Percentiles rank a stretch among this genome's conserved stretches.
Conservation (phyloP, 202 grass and related monocot genomes). For the Sporobolus alterniflorus region DNA sequence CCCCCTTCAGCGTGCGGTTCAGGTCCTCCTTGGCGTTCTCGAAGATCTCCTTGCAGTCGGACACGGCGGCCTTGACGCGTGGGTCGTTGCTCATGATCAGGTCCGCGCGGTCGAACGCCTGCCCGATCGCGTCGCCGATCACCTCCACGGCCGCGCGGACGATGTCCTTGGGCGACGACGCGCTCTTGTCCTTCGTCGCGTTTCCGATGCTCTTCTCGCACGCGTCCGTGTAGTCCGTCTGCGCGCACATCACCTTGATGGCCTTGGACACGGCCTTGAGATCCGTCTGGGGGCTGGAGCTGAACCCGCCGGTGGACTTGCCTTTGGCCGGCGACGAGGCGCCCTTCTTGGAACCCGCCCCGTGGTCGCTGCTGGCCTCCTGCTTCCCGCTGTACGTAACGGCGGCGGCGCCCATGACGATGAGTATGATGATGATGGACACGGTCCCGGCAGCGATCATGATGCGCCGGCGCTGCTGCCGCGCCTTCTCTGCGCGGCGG, state of each 20-base stretch:
- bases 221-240: slow-evolving; percentile 60
- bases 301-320: slow-evolving; percentile 11
- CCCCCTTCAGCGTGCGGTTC: slow-evolving; percentile 41
- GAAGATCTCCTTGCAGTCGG: slow-evolving; percentile 76
- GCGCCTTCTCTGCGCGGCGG: slow-evolving; percentile 62
- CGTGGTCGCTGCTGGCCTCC: slow-evolving; percentile 3
- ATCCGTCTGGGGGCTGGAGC: slow-evolving; percentile 16
- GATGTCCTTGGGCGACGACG: slow-evolving; percentile 62
- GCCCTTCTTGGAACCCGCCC: background rate
- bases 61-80: slow-evolving; percentile 54
- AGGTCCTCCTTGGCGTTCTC: slow-evolving; percentile 59
- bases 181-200: slow-evolving; percentile 58
- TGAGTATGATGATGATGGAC: slow-evolving; percentile 52
- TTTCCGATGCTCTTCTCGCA: slow-evolving; percentile 67
- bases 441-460: slow-evolving; percentile 49
- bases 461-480: slow-evolving; percentile 57
- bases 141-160: slow-evolving; percentile 55
- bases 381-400: slow-evolving; percentile 36
- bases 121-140: slow-evolving; percentile 48
- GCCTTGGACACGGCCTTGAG: slow-evolving; percentile 58
- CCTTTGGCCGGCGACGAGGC: slow-evolving; percentile 7
- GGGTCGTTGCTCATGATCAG: slow-evolving; percentile 61
- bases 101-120: slow-evolving; percentile 62
- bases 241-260: slow-evolving; percentile 59
- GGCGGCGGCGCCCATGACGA: slow-evolving; percentile 40